phyloP scores from a whole-genome alignment of 2,329 filamentous ascomycete species.

The Fusarium sp. region DNA sequence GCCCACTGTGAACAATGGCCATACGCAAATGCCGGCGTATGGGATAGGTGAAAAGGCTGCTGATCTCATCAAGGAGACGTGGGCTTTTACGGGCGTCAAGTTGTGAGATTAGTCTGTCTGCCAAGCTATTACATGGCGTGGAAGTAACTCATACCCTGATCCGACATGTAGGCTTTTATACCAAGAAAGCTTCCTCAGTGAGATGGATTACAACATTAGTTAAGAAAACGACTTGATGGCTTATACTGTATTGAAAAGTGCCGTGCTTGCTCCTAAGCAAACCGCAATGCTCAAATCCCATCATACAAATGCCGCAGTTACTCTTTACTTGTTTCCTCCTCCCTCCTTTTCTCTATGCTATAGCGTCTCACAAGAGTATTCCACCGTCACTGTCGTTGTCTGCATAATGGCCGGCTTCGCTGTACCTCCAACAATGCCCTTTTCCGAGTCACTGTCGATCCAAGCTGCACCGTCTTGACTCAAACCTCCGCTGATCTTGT shows the following conservation, averaged over 20 bases:
- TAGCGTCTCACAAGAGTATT: slow-evolving; percentile 22
- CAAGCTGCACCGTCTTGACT: slow-evolving; percentile 22
- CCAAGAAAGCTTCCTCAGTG: too few species aligned
- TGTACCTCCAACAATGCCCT: slow-evolving; percentile 23
- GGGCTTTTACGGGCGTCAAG: slow-evolving; percentile 8
- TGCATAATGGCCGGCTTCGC: slow-evolving; percentile 35
- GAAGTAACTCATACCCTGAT: not conserved
- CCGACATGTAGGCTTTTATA: not conserved
- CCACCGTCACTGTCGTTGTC: slow-evolving; percentile 38
- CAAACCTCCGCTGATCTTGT: slow-evolving; percentile 24
- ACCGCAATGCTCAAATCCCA: not conserved
- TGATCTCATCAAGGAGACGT: slow-evolving; percentile 58
- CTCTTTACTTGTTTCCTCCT: not conserved
- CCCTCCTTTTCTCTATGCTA: not conserved
- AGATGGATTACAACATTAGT: too few species aligned
- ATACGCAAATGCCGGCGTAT: slow-evolving; percentile 66
- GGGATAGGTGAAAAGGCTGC: slow-evolving; percentile 62
- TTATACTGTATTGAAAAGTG: too few species aligned
- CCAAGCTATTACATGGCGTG: not conserved
- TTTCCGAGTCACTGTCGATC: slow-evolving; percentile 38
- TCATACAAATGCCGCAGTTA: not conserved
- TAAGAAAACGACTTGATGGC: too few species aligned
- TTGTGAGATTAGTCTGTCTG: not conserved
- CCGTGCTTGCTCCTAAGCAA: too few species aligned
- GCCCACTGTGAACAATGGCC: slow-evolving; percentile 58